Conservation (phyloP, 345 rosid genomes). For the Cochlearia excelsa region DNA sequence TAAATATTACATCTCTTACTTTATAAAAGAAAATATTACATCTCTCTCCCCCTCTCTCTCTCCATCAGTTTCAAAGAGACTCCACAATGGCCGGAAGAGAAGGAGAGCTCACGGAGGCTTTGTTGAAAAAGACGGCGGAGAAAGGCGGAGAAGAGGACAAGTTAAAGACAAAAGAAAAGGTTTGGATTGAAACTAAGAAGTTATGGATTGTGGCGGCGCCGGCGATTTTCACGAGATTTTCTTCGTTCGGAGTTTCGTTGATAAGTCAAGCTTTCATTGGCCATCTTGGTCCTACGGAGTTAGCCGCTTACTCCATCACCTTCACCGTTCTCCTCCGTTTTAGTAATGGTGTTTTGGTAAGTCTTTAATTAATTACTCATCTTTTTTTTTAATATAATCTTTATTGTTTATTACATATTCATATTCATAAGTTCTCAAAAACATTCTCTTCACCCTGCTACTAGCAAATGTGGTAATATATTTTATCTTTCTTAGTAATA, state of each 20-base stretch:
- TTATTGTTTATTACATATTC: neutral
- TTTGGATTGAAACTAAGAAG: constrained; percentile 65
- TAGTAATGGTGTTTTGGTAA: constrained; percentile 61
- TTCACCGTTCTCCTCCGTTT: constrained; percentile 65
- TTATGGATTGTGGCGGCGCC: constrained; percentile 77
- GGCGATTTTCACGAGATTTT: constrained; percentile 69
- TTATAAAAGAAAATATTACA: too few relatives aligned
- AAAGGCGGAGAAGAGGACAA: constrained; percentile 26
- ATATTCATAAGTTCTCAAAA: neutral
- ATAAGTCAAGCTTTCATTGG: constrained; percentile 72
- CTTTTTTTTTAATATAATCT: too few relatives aligned
- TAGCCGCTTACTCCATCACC: constrained; percentile 73
- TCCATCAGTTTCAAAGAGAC: neutral
- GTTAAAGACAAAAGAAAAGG: constrained; percentile 38
- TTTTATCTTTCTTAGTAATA: too few relatives aligned
- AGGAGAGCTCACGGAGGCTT: constrained; percentile 39
- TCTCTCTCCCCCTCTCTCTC: neutral
- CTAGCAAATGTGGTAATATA: too few relatives aligned
- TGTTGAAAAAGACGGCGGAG: constrained; percentile 27
- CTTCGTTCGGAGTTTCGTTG: constrained; percentile 58
- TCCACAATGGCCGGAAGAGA: constrained; percentile 35
- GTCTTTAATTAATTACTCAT: neutral
- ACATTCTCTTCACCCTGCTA: too few relatives aligned
- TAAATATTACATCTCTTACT: too few relatives aligned
- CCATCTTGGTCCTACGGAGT: constrained; percentile 59